A percentile compares a stretch with the other conserved stretches of the same genome.
Conservation (phyloP, 257 asterid species). For the Nicotiana undulata region DNA sequence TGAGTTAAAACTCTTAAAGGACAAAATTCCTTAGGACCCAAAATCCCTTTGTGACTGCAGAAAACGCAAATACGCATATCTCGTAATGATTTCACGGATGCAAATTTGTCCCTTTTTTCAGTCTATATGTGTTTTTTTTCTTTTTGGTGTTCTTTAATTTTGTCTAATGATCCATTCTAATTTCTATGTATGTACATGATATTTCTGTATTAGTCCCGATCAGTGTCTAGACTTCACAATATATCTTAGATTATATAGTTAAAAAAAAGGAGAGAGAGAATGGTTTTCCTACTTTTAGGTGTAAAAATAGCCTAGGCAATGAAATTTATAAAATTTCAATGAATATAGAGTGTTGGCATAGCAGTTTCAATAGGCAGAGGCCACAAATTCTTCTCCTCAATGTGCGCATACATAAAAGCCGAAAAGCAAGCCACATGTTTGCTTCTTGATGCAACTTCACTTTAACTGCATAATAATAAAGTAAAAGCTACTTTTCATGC, state of each 20-base stretch:
- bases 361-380: background rate
- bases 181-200: too few species aligned
- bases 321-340: too few species aligned
- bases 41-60: background rate
- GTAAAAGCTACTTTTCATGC: background rate
- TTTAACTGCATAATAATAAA: background rate
- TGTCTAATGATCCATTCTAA: background rate
- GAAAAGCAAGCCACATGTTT: background rate
- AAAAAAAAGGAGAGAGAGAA: too few species aligned
- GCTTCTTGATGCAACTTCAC: background rate
- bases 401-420: background rate
- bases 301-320: too few species aligned
- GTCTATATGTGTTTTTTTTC: too few species aligned
- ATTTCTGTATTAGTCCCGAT: background rate
- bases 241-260: too few species aligned
- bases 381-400: background rate
- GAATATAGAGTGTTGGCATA: background rate
- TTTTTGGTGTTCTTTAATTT: too few species aligned
- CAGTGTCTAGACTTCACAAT: background rate
- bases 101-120: background rate
- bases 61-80: background rate
- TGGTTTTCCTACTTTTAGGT: background rate
- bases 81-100: background rate
- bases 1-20: too few species aligned
- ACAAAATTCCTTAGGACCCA: too few species aligned